A percentile compares a stretch with the other conserved stretches of the same genome.
phyloP scores from a whole-genome alignment of 2,329 filamentous ascomycete genomes.

The Penicillium olsonii region DNA sequence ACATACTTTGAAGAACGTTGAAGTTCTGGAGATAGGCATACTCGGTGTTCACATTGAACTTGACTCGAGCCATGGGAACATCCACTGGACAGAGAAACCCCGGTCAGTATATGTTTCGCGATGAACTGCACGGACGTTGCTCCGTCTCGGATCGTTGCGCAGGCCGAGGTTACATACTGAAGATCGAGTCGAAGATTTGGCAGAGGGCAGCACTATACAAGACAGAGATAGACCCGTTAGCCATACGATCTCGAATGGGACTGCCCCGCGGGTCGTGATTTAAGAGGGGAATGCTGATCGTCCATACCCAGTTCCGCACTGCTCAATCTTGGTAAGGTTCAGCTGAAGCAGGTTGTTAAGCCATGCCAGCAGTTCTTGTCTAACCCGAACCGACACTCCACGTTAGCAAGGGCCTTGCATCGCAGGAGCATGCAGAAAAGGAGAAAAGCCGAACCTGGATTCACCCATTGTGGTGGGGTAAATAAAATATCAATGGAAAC shows the following conservation, averaged over 20 bases:
- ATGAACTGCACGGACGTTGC: slow-evolving; percentile 1
- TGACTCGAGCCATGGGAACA: slow-evolving; percentile 91
- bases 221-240: slow-evolving; percentile 41
- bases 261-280: slow-evolving; percentile 1
- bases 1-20: slow-evolving; percentile 91
- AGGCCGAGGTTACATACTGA: slow-evolving; percentile 55
- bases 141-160: slow-evolving; percentile 1
- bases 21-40: slow-evolving; percentile 98
- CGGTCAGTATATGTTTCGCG: slow-evolving; percentile 13
- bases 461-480: slow-evolving; percentile 64
- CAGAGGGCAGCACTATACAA: slow-evolving; percentile 87
- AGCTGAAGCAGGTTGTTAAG: slow-evolving; percentile 96
- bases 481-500: slow-evolving; percentile 3
- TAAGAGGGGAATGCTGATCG: slow-evolving; percentile 12
- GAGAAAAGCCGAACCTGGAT: slow-evolving; percentile 55
- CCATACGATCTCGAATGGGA: slow-evolving; percentile 1
- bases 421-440: slow-evolving; percentile 14
- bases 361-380: slow-evolving; percentile 96
- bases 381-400: slow-evolving; percentile 40
- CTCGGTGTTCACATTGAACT: slow-evolving; percentile 97
- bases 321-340: slow-evolving; percentile 97
- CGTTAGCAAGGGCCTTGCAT: slow-evolving; percentile 15
- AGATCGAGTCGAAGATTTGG: slow-evolving; percentile 98
- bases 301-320: slow-evolving; percentile 93
- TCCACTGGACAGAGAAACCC: slow-evolving; percentile 58